Evolutionary conservation across 495 filamentous ascomycete genomes (phyloP), one percentile per base, ranked within the genome.

Genomic region (Massariosphaeria phaeospora): DNA sequence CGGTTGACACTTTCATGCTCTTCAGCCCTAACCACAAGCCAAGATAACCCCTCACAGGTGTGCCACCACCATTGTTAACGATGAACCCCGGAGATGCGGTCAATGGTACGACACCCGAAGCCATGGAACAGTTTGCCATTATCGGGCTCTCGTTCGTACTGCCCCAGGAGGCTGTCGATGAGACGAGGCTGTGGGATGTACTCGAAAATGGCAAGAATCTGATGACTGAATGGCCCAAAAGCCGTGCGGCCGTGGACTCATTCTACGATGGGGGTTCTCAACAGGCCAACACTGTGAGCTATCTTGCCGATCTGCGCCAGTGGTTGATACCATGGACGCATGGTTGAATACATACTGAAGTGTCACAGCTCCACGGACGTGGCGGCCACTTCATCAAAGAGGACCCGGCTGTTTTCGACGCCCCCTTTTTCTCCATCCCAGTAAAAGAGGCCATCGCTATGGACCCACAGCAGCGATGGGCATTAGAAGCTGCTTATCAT

Each of bases 371-470:
- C n/a, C n/a, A n/a, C n/a, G n/a, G 6, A 23, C 18, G 25, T 4
- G 42, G 29, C n/a, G 52, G 25, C 4, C 33, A 56, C 25, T 62
- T 57, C 39, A n/a, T 52, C 2, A 26, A 17, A 11, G 52, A 45
- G 15, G 39, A 55, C 36, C 24, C 49, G 11, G 52, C 40, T 3
- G 31, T 17, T 2, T 62, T 62, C 46, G 58, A 62, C 48, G 50
- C 58, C 0, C 43, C 58, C 13, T 62, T 62, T 52, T 63, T 63
- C 51, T 45, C 43, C 7, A 59, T 52, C 5, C 27, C 55, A 12
- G 43, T 48, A 6, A 17, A 34, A 15, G 55, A 63, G 41, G 58
- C 50, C 6, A 41, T n/a, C 6, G 33, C 51, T 8, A 62, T 62
- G 58, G 58, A 62, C 41, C 58, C 58, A 20, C 44, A 51, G 40